Base-by-base conservation (phyloP, 192 early-diverging fungal genomes). In the Rhizoclosmatium globosum region DNA sequence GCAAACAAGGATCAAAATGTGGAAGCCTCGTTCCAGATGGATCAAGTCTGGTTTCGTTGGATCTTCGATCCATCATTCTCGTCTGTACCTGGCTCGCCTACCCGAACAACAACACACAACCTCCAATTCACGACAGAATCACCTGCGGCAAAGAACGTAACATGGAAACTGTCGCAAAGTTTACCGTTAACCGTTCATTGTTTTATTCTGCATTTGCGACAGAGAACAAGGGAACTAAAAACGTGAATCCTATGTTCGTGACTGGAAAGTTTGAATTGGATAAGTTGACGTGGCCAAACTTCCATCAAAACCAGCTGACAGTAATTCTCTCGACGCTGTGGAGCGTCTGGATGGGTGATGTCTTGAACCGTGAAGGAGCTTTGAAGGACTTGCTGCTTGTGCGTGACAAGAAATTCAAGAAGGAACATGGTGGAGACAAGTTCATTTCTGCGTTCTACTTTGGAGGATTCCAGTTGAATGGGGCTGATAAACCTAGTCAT, bases 361-460 rank as follows among this genome's bases (percentile, higher is more conserved):
- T n/a, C 0, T 56, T 56, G 53, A 56, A 56, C 19, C 9, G 19
- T 0, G 53, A 56, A 56, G 53, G 53, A n/a, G 19, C 11, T 9
- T 56, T 56, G 53, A n/a, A 9, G 53, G 53, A 56, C 9, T 15
- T 56, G 11, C 0, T 56, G 53, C 11, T n/a, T n/a, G 11, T n/a
- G 53, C 53, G 53, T 56, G 9, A 15, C 11, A 56, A 56, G 19
- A 9, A 15, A 15, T 56, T 15, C 53, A 56, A 56, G 19, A 56
- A 56, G 53, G 19, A 56, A 0, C 31, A 31, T 31, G 31, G 31
- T 31, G 31, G 31, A 91, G 98, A 99, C 94, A 98, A 95, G 68
- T 92, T 93, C 81, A 94, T 95, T 78, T 96, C 97, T 72, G 95
- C 96, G 77, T 94, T 98, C 82, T 95, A 98, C 31, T 31, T 31